Evolutionary conservation across 2,329 filamentous ascomycete genomes (phyloP), one percentile per base, ranked within the genome.

Genomic region (Stagonosporopsis rhizophila): DNA sequence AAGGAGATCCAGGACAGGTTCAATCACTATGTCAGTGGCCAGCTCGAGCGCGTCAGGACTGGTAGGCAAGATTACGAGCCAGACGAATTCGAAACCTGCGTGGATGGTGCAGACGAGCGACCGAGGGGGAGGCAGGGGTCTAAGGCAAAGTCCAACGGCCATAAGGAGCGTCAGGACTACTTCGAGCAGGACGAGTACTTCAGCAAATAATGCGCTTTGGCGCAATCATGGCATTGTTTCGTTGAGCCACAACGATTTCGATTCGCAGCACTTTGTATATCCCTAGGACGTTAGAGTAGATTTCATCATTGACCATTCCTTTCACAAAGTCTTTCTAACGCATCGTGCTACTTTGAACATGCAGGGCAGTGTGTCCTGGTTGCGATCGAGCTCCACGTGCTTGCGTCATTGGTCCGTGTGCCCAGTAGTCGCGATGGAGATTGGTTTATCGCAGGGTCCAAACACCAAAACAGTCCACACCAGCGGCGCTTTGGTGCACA

Each of bases 21-120:
- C 70, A 88, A 91, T 58, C 84, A 86, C 62, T 96, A 96, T 74
- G 89, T 97, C 53, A 87, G 85, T 27, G 89, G 92, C 61, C 90
- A 96, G 78, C 81, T 97, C 55, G 83, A 89, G 74, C 82, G 88
- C 53, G 88, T 95, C 68, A 87, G 84, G 71, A 87, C 83, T 42
- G 81, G 86, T 50, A 81, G 81, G 58, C 79, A 80, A 28, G 81
- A 77, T 19, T 73, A 81, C 44, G 83, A 84, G 30, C 81, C 82
- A 53, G 87, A 88, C 69, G 87, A 89, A 75, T 83, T 89, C 66
- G 83, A 87, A 69, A 81, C 86, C 20, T 81, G 82, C 65, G 71
- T 82, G 22, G 83, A 87, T 69, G 78, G 71, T 25, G 35, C 62
- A 32, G 57, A 63, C 14, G 66, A 67, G 35, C 41, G 49, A 15